Evolutionary conservation across 192 early-diverging fungal species (phyloP), one percentile per base, ranked within the genome.

Genomic region (Jimgerdemannia flammicorona): DNA sequence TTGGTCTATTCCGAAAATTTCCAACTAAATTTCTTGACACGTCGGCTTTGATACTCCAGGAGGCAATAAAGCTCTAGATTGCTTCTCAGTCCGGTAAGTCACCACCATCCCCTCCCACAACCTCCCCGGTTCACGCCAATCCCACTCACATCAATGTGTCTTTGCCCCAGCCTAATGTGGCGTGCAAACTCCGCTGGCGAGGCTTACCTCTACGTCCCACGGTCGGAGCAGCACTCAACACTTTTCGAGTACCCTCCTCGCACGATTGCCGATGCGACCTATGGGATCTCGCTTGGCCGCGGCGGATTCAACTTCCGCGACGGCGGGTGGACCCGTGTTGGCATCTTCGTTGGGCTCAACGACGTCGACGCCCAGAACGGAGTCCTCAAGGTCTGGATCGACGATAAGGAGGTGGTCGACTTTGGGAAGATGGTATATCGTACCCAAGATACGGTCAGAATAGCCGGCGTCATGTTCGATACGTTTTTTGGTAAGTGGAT

Each of bases 61-160:
- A 2, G 89, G 89, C 4, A 79, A 85, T 54, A 43, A 84, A 2
- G 89, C 89, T 18, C 70, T 81, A 49, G 80, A 82, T 74, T 90
- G 89, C 77, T 87, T 88, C 72, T 90, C 89, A 4, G 84, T 84
- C 1, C 78, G 85, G 64, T 86, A 79, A 72, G 84, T 85, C 77
- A 67, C 69, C 17, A n/a, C 40, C 8, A 43, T 74, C 20, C 4
- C 40, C 8, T 2, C 9, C 6, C 66, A 65, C 40, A 73, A 8
- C 6, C 65, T 20, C 40, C 77, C 11, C 4, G 49, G 4, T 54
- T 7, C 49, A 7, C 49, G 49, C 11, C 11, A 54, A 54, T 19
- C 78, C 40, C 40, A n/a, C 63, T 20, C 40, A 72, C 20, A 41
- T 73, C 39, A 4, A n/a, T n/a, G n/a, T n/a, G n/a, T n/a, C n/a